A percentile compares a stretch with the other conserved stretches of the same genome.
Evolutionary conservation across 2,329 filamentous ascomycete genomes (phyloP).

Genomic region (Microcyclospora tardicrescens): DNA sequence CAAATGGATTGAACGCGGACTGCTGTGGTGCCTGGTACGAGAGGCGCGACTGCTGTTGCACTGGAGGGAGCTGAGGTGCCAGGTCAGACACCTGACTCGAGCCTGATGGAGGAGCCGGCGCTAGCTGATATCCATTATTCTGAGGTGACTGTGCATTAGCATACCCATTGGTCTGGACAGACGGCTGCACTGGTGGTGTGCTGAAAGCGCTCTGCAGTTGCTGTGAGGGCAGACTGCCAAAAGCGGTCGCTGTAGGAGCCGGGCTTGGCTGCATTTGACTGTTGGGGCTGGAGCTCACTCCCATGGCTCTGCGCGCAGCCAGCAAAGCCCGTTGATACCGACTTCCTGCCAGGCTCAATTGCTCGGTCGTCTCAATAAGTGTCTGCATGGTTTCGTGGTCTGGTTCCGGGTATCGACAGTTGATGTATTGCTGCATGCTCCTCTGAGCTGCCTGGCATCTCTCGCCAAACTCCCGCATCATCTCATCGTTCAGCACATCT

Average conservation of each 20-base stretch:
- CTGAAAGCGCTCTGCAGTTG: no score
- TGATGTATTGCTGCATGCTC: slow-evolving; percentile 77
- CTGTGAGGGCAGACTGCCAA: no score
- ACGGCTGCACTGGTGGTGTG: no score
- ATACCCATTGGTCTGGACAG: no score
- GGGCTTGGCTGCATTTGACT: background rate
- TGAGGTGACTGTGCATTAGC: no score
- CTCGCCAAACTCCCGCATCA: slow-evolving; percentile 83
- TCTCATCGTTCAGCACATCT: slow-evolving; percentile 70
- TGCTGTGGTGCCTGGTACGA: no score
- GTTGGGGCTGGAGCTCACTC: slow-evolving; percentile 13
- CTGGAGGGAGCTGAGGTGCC: no score
- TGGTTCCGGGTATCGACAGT: slow-evolving; percentile 61
- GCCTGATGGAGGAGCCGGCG: no score
- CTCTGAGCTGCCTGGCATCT: slow-evolving; percentile 70
- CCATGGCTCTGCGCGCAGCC: slow-evolving; percentile 38
- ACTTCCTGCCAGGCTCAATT: slow-evolving; percentile 67
- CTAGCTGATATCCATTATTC: no score
- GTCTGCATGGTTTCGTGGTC: slow-evolving; percentile 91
- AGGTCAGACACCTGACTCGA: no score
- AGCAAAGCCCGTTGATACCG: slow-evolving; percentile 72
- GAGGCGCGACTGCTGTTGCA: no score
- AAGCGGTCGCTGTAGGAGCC: no score
- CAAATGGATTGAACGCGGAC: slow-evolving; percentile 24
- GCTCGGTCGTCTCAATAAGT: slow-evolving; percentile 88